Evolutionary conservation across 495 filamentous ascomycete species (phyloP).

Genomic region (Amniculicola lignicola): DNA sequence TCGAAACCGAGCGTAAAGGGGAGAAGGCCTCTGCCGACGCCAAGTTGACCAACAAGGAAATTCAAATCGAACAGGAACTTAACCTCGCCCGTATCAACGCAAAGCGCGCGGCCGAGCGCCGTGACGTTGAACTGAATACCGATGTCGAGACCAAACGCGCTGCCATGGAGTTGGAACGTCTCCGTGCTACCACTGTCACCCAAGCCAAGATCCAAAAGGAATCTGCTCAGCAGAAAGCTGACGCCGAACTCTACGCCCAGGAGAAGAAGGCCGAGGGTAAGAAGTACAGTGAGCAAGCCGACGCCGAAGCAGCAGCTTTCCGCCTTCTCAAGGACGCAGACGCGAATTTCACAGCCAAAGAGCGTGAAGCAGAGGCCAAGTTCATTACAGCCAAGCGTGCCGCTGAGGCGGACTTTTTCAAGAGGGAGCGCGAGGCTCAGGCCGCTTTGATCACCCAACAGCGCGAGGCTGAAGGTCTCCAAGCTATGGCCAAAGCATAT

Average conservation of each 20-base stretch:
- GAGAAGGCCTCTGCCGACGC: conserved; percentile 77
- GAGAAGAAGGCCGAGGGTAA: conserved; percentile 35
- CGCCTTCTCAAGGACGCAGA: conserved; percentile 31
- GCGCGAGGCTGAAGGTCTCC: conserved; percentile 69
- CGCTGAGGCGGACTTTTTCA: conserved; percentile 28
- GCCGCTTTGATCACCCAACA: conserved; percentile 59
- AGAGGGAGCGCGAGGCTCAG: conserved; percentile 52
- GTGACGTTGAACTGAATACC: conserved; percentile 72
- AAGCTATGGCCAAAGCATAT: conserved; percentile 75
- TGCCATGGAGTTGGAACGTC: conserved; percentile 72
- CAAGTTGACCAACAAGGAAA: conserved; percentile 64
- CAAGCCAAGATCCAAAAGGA: conserved; percentile 72
- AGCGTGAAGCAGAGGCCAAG: conserved; percentile 43
- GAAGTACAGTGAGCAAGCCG: conserved; percentile 36
- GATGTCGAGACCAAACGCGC: conserved; percentile 72
- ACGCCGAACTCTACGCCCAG: conserved; percentile 57
- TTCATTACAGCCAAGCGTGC: conserved; percentile 32
- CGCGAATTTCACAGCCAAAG: conserved; percentile 35
- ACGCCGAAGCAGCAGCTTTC: conserved; percentile 38
- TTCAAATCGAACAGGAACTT: conserved; percentile 65
- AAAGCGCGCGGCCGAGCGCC: conserved; percentile 63
- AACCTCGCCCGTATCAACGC: conserved; percentile 69
- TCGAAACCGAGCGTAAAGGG: conserved; percentile 76
- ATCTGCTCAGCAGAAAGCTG: conserved; percentile 68
- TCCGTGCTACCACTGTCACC: conserved; percentile 71